Evolutionary conservation across 345 rosid genomes (phyloP).

Genomic region (thale cress (Arabidopsis thaliana)): TAIR10.1 NC_003075.7:14662001-14662500

Average conservation of each 20-base stretch:
- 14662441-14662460: constrained; percentile 10
- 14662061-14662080: constrained; percentile 48
- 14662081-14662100: constrained; percentile 52
- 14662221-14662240: constrained; percentile 38
- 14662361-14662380: not conserved
- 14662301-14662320: constrained; percentile 24
- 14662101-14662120: constrained; percentile 42
- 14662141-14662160: not conserved
- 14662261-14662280: constrained; percentile 56
- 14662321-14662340: constrained; percentile 26
- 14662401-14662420: constrained; percentile 29
- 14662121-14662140: constrained; percentile 26
- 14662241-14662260: constrained; percentile 44
- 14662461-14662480: not conserved
- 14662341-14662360: not conserved
- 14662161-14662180: constrained; percentile 13
- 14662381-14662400: not conserved
- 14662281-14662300: constrained; percentile 17
- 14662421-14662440: constrained; percentile 18
- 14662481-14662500: not conserved
- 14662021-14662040: constrained; percentile 61
- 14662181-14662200: constrained; percentile 55
- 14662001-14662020: constrained; percentile 52
- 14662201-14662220: constrained; percentile 42
- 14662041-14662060: constrained; percentile 68